These are phyloP conservation scores for Alternaria tenuissima DNA, from an alignment of 2,329 filamentous ascomycete genomes.

Conservation along the genomic window DNA sequence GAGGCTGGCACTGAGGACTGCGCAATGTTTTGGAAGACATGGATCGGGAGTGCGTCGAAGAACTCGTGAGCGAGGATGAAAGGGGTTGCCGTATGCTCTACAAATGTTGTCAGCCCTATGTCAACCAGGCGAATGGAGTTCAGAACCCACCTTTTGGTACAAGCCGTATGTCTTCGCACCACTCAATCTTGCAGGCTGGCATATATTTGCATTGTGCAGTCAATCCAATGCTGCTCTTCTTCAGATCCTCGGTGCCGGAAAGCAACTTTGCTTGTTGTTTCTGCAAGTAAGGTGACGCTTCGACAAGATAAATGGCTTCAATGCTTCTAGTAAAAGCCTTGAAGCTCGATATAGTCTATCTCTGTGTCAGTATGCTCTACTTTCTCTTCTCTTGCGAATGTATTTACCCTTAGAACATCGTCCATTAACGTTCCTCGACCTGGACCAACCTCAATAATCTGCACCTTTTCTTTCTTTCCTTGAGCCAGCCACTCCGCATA, in stretches of 20 bases:
- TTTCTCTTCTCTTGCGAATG: not conserved
- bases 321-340: conserved; percentile 77
- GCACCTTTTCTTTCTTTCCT: conserved; percentile 75
- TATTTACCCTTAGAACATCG: conserved; percentile 83
- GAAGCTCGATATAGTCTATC: conserved; percentile 83
- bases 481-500: conserved; percentile 97
- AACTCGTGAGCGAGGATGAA: conserved; percentile 98
- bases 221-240: conserved; percentile 76
- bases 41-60: conserved; percentile 96
- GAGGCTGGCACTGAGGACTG: conserved; percentile 49
- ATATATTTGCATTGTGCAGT: conserved; percentile 79
- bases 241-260: conserved; percentile 75
- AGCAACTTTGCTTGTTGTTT: conserved; percentile 81
- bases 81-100: conserved; percentile 75
- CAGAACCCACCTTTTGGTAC: conserved; percentile 70
- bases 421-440: conserved; percentile 96
- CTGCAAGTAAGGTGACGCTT: conserved; percentile 84
- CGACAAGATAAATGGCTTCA: conserved; percentile 90
- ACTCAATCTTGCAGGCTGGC: conserved; percentile 74
- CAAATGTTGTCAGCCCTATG: conserved; percentile 23
- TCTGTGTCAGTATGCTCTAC: conserved; percentile 19
- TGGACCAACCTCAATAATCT: conserved; percentile 93
- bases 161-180: conserved; percentile 89
- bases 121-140: conserved; percentile 7
- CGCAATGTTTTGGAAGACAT: conserved; percentile 84